Percentiles rank a stretch among this genome's conserved stretches.
phyloP scores from a whole-genome alignment of 225 moss, liverwort and hornwort genomes.

The Bryum argenteum region DNA sequence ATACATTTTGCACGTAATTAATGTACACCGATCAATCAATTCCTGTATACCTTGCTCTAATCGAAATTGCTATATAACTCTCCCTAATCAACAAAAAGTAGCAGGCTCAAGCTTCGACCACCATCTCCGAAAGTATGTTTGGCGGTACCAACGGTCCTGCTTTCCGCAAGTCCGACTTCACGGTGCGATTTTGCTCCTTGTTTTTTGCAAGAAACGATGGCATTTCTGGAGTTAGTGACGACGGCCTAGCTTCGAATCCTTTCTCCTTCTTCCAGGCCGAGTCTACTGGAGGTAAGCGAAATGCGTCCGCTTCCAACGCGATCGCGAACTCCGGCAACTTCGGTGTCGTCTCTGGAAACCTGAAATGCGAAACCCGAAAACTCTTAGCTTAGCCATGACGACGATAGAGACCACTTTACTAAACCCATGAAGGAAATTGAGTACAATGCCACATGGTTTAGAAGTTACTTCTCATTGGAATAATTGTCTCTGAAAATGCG shows the following conservation, averaged over 20 bases:
- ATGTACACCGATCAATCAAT: conserved; percentile 14
- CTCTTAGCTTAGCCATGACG: no score
- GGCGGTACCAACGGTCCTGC: conserved; percentile 38
- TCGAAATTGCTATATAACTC: no score
- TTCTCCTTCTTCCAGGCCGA: conserved; percentile 41
- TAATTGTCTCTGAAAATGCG: conserved; percentile 44
- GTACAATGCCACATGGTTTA: background rate
- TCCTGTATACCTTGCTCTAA: background rate
- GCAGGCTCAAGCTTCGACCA: conserved; percentile 26
- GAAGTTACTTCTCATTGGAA: conserved; percentile 47
- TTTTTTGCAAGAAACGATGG: conserved; percentile 28
- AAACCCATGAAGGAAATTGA: no score
- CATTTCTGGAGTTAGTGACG: conserved; percentile 20
- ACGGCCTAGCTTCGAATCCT: conserved; percentile 36
- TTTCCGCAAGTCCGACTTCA: conserved; percentile 37
- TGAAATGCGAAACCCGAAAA: conserved; percentile 18
- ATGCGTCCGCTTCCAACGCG: conserved; percentile 33
- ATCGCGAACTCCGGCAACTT: conserved; percentile 48
- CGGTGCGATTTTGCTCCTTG: background rate
- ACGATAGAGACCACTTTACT: no score
- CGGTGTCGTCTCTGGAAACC: conserved; percentile 36
- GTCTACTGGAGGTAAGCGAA: conserved; percentile 42
- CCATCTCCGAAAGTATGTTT: conserved; percentile 25
- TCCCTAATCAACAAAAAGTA: background rate
- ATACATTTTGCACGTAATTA: background rate